These are phyloP conservation scores for Xylariaceae sp. DNA, from an alignment of 2,329 filamentous ascomycete species.

Conservation along the genomic window DNA sequence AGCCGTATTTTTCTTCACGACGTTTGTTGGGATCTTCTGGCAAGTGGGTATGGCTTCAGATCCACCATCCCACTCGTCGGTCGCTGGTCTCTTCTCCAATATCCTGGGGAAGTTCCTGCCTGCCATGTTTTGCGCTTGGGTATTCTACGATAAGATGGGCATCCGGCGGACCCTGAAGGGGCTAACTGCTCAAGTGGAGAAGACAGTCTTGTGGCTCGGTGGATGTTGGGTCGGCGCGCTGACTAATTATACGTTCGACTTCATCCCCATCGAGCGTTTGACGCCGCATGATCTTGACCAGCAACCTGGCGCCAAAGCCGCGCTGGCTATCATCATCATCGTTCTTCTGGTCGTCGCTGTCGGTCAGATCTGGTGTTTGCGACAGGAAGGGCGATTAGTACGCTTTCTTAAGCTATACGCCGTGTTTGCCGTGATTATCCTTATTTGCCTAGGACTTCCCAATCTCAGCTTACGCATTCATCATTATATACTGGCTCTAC, in stretches of 20 bases:
- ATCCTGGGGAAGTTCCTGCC: slow-evolving; percentile 83
- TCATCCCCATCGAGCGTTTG: slow-evolving; percentile 91
- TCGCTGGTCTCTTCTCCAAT: slow-evolving; percentile 74
- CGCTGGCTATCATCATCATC: slow-evolving; percentile 76
- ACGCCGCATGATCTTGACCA: slow-evolving; percentile 85
- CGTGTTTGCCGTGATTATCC: slow-evolving; percentile 65
- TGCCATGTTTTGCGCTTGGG: slow-evolving; percentile 83
- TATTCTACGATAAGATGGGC: slow-evolving; percentile 83
- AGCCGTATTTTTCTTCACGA: slow-evolving; percentile 79
- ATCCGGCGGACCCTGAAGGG: slow-evolving; percentile 71
- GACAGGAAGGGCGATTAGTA: slow-evolving; percentile 79
- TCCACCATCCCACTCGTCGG: slow-evolving; percentile 69
- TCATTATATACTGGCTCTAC: slow-evolving; percentile 87
- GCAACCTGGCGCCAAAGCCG: slow-evolving; percentile 85
- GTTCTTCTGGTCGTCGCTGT: slow-evolving; percentile 68
- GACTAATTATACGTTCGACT: slow-evolving; percentile 93
- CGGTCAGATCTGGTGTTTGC: slow-evolving; percentile 83
- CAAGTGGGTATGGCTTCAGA: slow-evolving; percentile 91
- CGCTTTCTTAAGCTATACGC: slow-evolving; percentile 78
- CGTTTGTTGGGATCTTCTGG: slow-evolving; percentile 82
- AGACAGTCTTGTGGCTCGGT: slow-evolving; percentile 87
- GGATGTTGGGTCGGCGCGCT: slow-evolving; percentile 88
- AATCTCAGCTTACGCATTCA: slow-evolving; percentile 81
- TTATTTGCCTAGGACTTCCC: slow-evolving; percentile 73
- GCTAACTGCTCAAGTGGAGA: slow-evolving; percentile 83